These are phyloP conservation scores for Acmispon strigosus DNA, from an alignment of 306 rosid genomes.

Conservation along the genomic window DNA sequence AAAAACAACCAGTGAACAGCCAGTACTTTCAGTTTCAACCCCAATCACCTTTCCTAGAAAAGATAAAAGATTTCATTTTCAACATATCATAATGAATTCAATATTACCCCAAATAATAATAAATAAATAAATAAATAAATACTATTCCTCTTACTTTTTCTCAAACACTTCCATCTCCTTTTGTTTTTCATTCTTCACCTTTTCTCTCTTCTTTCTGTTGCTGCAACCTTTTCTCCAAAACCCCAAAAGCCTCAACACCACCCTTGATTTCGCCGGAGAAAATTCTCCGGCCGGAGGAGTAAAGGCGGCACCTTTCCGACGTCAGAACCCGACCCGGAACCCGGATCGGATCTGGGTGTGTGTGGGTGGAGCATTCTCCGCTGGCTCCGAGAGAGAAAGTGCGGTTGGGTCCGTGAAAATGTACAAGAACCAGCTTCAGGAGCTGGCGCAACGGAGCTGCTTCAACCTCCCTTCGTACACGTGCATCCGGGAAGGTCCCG, in stretches of 20 bases:
- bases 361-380: not conserved
- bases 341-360: conserved; percentile 56
- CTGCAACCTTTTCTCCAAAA: conserved; percentile 6
- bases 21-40: too few species aligned
- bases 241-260: not conserved
- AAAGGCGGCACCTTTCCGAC: not conserved
- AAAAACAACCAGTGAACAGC: too few species aligned
- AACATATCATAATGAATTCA: not conserved
- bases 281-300: not conserved
- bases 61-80: not conserved
- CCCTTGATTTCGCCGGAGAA: conserved; percentile 18
- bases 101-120: conserved; percentile 26
- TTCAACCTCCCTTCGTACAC: conserved; percentile 93
- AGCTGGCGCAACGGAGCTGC: conserved; percentile 99
- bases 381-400: conserved; percentile 24
- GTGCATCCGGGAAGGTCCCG: conserved; percentile 95
- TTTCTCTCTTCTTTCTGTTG: not conserved
- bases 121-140: too few species aligned
- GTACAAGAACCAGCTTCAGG: conserved; percentile 99
- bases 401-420: conserved; percentile 39
- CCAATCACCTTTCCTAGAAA: too few species aligned
- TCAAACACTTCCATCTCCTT: not conserved
- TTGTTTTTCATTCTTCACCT: conserved; percentile 11
- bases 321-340: conserved; percentile 18
- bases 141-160: not conserved